A percentile compares a stretch with the other conserved stretches of the same genome.
Evolutionary conservation across 2,329 filamentous ascomycete species (phyloP).

Genomic region (Aspergillus hortae): DNA sequence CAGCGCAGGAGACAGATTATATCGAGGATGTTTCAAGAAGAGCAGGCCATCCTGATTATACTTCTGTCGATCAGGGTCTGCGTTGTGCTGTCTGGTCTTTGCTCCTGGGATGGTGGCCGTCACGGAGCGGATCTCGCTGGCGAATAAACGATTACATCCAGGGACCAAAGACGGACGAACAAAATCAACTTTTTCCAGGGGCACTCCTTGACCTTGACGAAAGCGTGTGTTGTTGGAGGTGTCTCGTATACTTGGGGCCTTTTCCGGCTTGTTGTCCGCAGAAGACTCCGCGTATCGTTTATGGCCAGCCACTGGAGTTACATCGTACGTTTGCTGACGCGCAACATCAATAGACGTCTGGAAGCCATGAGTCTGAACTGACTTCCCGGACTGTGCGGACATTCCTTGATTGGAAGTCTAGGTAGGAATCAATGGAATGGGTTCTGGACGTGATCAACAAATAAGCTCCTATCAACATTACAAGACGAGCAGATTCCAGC

Average conservation of each 20-base stretch:
- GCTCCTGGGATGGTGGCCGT: constrained; percentile 14
- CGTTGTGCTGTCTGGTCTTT: constrained; percentile 24
- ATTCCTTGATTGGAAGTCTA: constrained; percentile 16
- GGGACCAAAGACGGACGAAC: constrained; percentile 25
- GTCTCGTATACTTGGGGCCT: constrained; percentile 6
- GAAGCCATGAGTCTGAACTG: constrained; percentile 50
- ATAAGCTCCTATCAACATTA: not conserved
- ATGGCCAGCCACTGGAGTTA: constrained; percentile 44
- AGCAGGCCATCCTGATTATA: constrained; percentile 47
- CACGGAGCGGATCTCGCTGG: constrained; percentile 32
- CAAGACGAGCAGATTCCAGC: not conserved
- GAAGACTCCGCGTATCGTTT: constrained; percentile 42
- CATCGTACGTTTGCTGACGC: constrained; percentile 38
- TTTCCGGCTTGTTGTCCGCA: constrained; percentile 19
- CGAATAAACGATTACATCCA: constrained; percentile 35
- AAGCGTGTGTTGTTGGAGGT: not conserved
- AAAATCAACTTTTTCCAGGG: constrained; percentile 17
- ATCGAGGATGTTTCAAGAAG: constrained; percentile 60
- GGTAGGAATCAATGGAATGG: not conserved
- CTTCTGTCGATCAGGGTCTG: constrained; percentile 51
- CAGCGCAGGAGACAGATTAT: constrained; percentile 59
- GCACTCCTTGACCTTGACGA: not conserved
- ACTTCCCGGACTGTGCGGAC: constrained; percentile 21
- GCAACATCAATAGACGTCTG: constrained; percentile 45
- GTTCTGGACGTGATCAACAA: not conserved